Conservation (phyloP, 108 stramenopile species). For the Nitzschia sp. region DNA sequence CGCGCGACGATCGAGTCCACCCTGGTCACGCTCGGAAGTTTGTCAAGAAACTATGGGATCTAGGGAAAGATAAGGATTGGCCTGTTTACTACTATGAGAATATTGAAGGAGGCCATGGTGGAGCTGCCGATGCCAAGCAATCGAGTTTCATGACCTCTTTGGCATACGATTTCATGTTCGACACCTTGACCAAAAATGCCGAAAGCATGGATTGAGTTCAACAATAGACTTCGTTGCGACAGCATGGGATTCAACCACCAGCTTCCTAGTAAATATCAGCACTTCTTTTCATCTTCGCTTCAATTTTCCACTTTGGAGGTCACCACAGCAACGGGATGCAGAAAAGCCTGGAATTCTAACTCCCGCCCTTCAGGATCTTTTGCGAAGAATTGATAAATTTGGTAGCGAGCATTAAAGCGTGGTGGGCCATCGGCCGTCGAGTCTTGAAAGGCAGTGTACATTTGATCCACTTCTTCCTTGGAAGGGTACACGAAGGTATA, state of each 20-base stretch:
- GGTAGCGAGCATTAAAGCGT: constrained; percentile 31
- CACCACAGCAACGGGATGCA: constrained; percentile 30
- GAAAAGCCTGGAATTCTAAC: constrained; percentile 47
- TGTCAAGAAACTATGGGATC: constrained; percentile 81
- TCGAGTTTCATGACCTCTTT: constrained; percentile 65
- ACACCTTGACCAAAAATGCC: constrained; percentile 58
- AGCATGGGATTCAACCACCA: no score
- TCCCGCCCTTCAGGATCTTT: constrained; percentile 42
- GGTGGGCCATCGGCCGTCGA: constrained; percentile 33
- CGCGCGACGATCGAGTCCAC: constrained; percentile 94
- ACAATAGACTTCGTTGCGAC: no score
- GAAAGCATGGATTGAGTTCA: constrained; percentile 26
- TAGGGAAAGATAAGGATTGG: constrained; percentile 74
- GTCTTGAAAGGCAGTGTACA: constrained; percentile 23
- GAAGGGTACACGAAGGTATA: constrained; percentile 48
- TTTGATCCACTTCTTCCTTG: constrained; percentile 36
- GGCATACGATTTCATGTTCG: constrained; percentile 87
- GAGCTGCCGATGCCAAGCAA: constrained; percentile 91
- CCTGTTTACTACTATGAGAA: constrained; percentile 94
- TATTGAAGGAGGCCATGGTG: constrained; percentile 86
- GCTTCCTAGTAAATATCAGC: no score
- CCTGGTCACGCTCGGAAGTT: constrained; percentile 93
- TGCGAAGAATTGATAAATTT: constrained; percentile 52
- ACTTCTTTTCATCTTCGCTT: no score
- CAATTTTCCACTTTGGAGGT: neutral